These are phyloP conservation scores for Wickerhamomyces tratensis DNA, from an alignment of 805 yeast genomes.

Conservation along the genomic window DNA sequence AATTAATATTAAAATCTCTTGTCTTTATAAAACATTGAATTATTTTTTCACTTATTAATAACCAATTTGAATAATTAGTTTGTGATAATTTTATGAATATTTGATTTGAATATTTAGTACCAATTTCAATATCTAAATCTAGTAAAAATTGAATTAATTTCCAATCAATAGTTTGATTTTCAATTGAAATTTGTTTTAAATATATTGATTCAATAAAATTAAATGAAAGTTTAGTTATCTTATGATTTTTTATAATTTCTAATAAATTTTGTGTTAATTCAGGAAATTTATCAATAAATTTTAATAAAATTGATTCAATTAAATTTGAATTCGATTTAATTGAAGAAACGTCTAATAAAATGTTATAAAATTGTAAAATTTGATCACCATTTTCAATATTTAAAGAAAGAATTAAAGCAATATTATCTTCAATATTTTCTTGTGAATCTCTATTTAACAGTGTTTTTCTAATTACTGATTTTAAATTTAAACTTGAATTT, in stretches of 20 bases:
- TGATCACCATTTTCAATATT: too few species aligned
- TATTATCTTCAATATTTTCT: slow-evolving; percentile 18
- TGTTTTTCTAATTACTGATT: slow-evolving; percentile 14
- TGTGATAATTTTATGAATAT: slow-evolving; percentile 18
- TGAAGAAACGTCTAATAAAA: too few species aligned
- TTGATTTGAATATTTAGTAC: slow-evolving; percentile 31
- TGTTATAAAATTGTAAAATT: too few species aligned
- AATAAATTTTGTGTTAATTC: slow-evolving; percentile 33
- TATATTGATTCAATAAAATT: slow-evolving; percentile 37
- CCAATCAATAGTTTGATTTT: slow-evolving; percentile 35
- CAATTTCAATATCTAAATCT: slow-evolving; percentile 48
- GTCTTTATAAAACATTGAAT: slow-evolving; percentile 40
- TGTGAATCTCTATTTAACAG: slow-evolving; percentile 19
- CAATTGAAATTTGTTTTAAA: slow-evolving; percentile 32
- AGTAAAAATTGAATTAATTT: slow-evolving; percentile 36
- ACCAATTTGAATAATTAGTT: background rate
- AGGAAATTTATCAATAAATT: slow-evolving; percentile 29
- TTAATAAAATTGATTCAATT: slow-evolving; percentile 39
- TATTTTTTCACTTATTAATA: slow-evolving; percentile 21
- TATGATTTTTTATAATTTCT: slow-evolving; percentile 34
- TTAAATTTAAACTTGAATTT: background rate
- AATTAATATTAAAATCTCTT: slow-evolving; percentile 40
- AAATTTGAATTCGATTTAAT: slow-evolving; percentile 1
- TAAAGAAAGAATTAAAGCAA: slow-evolving; percentile 7
- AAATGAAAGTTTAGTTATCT: slow-evolving; percentile 39